Percentiles rank a stretch among this genome's conserved stretches.
phyloP scores from a whole-genome alignment of 306 rosid genomes.

The Abrus precatorius region DNA sequence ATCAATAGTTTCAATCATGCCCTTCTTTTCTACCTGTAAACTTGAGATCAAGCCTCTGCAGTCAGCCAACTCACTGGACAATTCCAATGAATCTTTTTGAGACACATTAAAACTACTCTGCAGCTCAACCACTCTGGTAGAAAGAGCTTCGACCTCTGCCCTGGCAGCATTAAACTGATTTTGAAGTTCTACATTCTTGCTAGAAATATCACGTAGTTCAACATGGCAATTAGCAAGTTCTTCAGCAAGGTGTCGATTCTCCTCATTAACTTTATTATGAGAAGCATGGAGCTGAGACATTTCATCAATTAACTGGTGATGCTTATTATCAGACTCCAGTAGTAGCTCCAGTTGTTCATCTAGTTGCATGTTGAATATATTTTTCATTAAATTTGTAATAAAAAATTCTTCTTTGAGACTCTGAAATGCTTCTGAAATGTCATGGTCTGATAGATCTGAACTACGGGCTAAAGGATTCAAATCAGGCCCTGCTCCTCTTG shows the following conservation, averaged over 20 bases:
- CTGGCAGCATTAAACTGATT: slow-evolving; percentile 57
- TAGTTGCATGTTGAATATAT: slow-evolving; percentile 68
- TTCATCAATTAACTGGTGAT: slow-evolving; percentile 58
- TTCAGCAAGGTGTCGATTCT: slow-evolving; percentile 70
- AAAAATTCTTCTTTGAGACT: slow-evolving; percentile 81
- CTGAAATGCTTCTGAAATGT: slow-evolving; percentile 60
- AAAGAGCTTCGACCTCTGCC: slow-evolving; percentile 68
- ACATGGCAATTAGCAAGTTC: slow-evolving; percentile 70
- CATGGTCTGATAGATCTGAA: slow-evolving; percentile 47
- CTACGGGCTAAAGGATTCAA: slow-evolving; percentile 47
- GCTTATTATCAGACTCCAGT: slow-evolving; percentile 64
- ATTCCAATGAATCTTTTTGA: slow-evolving; percentile 60
- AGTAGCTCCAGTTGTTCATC: slow-evolving; percentile 71
- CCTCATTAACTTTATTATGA: slow-evolving; percentile 58
- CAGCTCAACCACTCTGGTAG: slow-evolving; percentile 66
- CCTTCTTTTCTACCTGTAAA: slow-evolving; percentile 73
- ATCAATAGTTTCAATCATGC: slow-evolving; percentile 58
- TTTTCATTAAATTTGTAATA: slow-evolving; percentile 67
- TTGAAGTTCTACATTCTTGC: slow-evolving; percentile 67
- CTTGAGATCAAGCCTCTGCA: slow-evolving; percentile 68
- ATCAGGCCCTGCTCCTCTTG: slow-evolving; percentile 58
- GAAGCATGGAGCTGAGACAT: slow-evolving; percentile 63
- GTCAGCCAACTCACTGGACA: slow-evolving; percentile 71
- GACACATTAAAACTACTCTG: slow-evolving; percentile 68
- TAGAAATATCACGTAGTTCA: slow-evolving; percentile 65